Conservation (phyloP, 805 yeast species). For the Saccharomycopsis babjevae region DNA sequence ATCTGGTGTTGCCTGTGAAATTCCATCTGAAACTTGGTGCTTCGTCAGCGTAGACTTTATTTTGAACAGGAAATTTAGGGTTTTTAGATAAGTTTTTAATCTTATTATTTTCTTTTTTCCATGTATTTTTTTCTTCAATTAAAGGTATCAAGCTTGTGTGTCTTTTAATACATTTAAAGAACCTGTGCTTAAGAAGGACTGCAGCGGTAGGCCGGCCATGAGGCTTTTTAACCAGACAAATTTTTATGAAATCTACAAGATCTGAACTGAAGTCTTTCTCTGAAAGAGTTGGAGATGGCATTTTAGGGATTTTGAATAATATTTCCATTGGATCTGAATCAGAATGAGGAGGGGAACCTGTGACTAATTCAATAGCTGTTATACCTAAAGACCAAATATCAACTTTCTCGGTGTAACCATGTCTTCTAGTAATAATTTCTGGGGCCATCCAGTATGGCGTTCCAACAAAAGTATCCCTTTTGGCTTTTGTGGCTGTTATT, state of each 20-base stretch:
- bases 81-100: not conserved
- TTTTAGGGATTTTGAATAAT: slow-evolving; percentile 56
- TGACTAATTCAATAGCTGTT: slow-evolving; percentile 74
- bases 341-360: slow-evolving; percentile 74
- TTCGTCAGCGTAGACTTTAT: not conserved
- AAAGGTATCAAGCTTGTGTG: slow-evolving; percentile 26
- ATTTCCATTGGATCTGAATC: slow-evolving; percentile 70
- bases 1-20: slow-evolving; percentile 2
- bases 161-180: slow-evolving; percentile 32
- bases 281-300: slow-evolving; percentile 48
- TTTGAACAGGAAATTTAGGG: not conserved
- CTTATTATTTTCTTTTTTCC: slow-evolving; percentile 16
- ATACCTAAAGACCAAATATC: slow-evolving; percentile 97
- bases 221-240: slow-evolving; percentile 64
- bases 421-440: slow-evolving; percentile 57
- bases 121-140: slow-evolving; percentile 32
- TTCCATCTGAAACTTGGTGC: slow-evolving; percentile 7
- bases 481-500: slow-evolving; percentile 48
- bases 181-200: slow-evolving; percentile 43
- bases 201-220: slow-evolving; percentile 50
- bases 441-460: slow-evolving; percentile 99
- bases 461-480: slow-evolving; percentile 76
- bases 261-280: slow-evolving; percentile 30
- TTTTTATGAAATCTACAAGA: slow-evolving; percentile 45
- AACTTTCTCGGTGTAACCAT: slow-evolving; percentile 74